A percentile compares a stretch with the other conserved stretches of the same genome.
Conservation (phyloP, 805 yeast genomes). For the Clavispora asparagi region DNA sequence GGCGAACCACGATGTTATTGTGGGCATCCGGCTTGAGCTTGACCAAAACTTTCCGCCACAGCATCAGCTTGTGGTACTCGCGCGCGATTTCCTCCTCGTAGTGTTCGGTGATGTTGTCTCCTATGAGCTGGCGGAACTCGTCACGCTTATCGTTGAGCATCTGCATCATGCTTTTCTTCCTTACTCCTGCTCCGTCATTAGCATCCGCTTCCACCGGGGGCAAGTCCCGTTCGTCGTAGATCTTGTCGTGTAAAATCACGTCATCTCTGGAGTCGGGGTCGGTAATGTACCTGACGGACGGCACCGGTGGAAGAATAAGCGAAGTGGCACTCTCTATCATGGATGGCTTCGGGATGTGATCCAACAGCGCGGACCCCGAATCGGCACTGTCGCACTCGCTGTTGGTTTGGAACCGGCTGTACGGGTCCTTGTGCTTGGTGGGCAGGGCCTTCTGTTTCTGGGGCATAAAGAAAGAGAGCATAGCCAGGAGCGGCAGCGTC, state of each 20-base stretch:
- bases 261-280: constrained; percentile 63
- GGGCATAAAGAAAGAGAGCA: constrained; percentile 38
- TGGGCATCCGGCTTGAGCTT: constrained; percentile 90
- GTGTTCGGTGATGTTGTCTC: constrained; percentile 28
- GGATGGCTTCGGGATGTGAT: constrained; percentile 60
- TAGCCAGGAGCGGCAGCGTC: constrained; percentile 29
- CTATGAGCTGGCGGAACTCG: constrained; percentile 11
- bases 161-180: constrained; percentile 11
- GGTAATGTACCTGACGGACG: constrained; percentile 58
- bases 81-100: constrained; percentile 81
- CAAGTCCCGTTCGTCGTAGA: constrained; percentile 59
- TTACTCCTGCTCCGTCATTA: neutral
- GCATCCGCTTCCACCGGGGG: constrained; percentile 3
- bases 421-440: constrained; percentile 16
- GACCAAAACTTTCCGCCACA: constrained; percentile 90
- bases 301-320: constrained; percentile 75
- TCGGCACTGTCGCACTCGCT: constrained; percentile 8
- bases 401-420: constrained; percentile 16
- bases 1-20: constrained; percentile 82
- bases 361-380: neutral
- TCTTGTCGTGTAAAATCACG: constrained; percentile 75
- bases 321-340: constrained; percentile 75
- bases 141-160: constrained; percentile 13
- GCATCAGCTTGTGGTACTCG: constrained; percentile 76
- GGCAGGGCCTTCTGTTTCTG: constrained; percentile 26